Conservation (phyloP, 164 flowering plant species). For the Malania oleifera region DNA sequence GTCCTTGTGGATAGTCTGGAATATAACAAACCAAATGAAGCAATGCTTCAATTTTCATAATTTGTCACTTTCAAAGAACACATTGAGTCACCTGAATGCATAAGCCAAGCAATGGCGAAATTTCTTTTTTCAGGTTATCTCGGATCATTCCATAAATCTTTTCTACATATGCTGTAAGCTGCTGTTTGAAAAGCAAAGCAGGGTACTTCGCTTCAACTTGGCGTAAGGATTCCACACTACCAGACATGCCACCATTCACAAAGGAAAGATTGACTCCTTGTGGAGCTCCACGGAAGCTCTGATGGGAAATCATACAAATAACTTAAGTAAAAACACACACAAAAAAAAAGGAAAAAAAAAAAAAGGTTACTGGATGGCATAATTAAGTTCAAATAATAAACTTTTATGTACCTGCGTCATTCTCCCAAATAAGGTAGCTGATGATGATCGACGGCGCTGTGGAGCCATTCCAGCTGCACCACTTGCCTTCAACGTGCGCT, state of each 20-base stretch:
- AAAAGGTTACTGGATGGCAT: not conserved
- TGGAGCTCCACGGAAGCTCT: slow-evolving; percentile 96
- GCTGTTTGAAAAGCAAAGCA: slow-evolving; percentile 97
- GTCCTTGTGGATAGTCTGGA: too few relatives aligned
- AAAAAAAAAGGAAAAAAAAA: not conserved
- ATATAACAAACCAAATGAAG: not conserved
- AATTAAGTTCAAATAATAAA: not conserved
- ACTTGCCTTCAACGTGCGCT: slow-evolving; percentile 91
- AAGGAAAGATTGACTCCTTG: slow-evolving; percentile 82
- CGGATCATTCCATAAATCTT: slow-evolving; percentile 98
- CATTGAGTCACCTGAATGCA: slow-evolving; percentile 79
- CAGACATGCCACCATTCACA: slow-evolving; percentile 52
- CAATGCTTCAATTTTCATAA: not conserved
- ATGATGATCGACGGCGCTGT: slow-evolving; percentile 81
- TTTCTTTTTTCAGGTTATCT: slow-evolving; percentile 95
- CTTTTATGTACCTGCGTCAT: slow-evolving; percentile 70
- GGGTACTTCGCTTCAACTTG: slow-evolving; percentile 99
- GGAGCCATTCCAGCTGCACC: slow-evolving; percentile 97
- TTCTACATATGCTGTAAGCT: slow-evolving; percentile 97
- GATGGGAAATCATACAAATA: slow-evolving; percentile 6
- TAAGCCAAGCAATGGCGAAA: slow-evolving; percentile 91
- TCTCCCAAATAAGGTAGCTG: slow-evolving; percentile 88
- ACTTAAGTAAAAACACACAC: not conserved
- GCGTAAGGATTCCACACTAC: slow-evolving; percentile 69
- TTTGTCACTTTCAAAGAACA: not conserved